These are phyloP conservation scores for Pyronema omphalodes DNA, from an alignment of 495 filamentous ascomycete species.

Conservation along the genomic window DNA sequence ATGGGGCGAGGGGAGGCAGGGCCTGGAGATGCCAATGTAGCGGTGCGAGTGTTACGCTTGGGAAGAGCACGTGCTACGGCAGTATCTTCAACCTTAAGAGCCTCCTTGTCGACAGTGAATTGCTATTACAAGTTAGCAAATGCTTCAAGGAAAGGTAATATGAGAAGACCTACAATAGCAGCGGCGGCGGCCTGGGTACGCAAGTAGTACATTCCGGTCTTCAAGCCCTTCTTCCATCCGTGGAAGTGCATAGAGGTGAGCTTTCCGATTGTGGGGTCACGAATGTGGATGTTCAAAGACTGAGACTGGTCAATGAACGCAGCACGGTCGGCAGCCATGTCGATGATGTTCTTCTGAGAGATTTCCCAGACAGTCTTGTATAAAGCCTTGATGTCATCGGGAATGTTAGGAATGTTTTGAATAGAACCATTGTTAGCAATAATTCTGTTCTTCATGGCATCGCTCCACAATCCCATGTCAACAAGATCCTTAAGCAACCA, in stretches of 20 bases:
- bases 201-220: conserved; percentile 99
- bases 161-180: conserved; percentile 40
- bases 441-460: conserved; percentile 99
- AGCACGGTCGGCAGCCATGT: conserved; percentile 96
- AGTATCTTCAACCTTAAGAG: conserved; percentile 74
- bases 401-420: conserved; percentile 91
- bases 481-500: conserved; percentile 97
- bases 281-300: conserved; percentile 97
- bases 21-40: background rate
- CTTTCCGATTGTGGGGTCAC: conserved; percentile 98
- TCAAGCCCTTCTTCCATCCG: conserved; percentile 95
- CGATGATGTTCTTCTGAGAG: conserved; percentile 81
- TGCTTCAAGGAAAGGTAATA: background rate
- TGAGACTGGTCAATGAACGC: conserved; percentile 98
- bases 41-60: conserved; percentile 1
- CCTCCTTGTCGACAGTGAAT: conserved; percentile 97
- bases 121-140: conserved; percentile 29
- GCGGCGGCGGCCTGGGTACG: conserved; percentile 92
- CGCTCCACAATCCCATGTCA: conserved; percentile 94
- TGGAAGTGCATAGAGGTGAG: conserved; percentile 99
- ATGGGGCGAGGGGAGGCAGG: conserved; percentile 33
- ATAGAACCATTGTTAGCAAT: conserved; percentile 92
- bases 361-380: conserved; percentile 99
- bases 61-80: conserved; percentile 41
- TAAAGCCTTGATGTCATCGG: conserved; percentile 81